Evolutionary conservation across 2,329 filamentous ascomycete genomes (phyloP).

Genomic region (Sphaerostilbella broomeana): DNA sequence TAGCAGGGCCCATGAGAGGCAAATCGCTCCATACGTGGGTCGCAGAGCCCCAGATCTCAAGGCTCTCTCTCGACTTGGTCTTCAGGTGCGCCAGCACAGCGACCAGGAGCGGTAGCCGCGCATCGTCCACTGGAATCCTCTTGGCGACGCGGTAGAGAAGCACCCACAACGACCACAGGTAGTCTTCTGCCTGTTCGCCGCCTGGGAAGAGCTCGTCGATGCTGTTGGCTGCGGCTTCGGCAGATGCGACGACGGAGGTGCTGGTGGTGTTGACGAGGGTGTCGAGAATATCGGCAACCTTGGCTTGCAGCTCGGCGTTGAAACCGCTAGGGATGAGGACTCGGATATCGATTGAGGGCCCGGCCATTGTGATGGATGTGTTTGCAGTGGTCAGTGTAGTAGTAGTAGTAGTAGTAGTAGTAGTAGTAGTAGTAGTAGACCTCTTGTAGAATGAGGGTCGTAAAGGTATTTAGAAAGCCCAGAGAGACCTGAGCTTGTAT

Average conservation of each 20-base stretch:
- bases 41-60: conserved; percentile 23
- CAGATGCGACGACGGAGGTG: conserved; percentile 12
- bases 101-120: conserved; percentile 21
- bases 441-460: too few species aligned
- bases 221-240: conserved; percentile 18
- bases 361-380: background rate
- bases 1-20: conserved; percentile 25
- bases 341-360: background rate
- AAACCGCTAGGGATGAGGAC: background rate
- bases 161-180: conserved; percentile 26
- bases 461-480: too few species aligned
- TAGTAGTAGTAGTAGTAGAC: too few species aligned
- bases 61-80: conserved; percentile 17
- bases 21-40: conserved; percentile 24
- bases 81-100: conserved; percentile 19
- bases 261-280: conserved; percentile 18
- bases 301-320: background rate
- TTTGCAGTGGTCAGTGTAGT: too few species aligned
- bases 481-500: too few species aligned
- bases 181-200: conserved; percentile 18
- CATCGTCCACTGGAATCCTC: conserved; percentile 22
- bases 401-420: too few species aligned
- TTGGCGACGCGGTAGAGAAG: conserved; percentile 20
- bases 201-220: conserved; percentile 22
- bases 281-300: conserved; percentile 18